Conservation (phyloP, 192 early-diverging fungal genomes). For the Podila horticola region DNA sequence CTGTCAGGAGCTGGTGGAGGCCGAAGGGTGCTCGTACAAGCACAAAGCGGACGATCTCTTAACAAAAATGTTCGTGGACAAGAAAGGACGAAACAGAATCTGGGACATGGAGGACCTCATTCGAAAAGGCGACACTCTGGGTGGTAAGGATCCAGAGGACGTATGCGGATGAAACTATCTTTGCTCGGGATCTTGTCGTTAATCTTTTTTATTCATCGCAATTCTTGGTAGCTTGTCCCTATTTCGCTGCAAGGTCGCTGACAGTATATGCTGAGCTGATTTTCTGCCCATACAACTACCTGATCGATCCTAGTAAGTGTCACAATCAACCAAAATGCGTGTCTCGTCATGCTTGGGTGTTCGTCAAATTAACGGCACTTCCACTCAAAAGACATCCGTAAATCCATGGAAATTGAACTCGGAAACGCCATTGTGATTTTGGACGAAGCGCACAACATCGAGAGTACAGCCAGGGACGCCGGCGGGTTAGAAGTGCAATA, state of each 20-base stretch:
- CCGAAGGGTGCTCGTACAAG: slow-evolving; percentile 50
- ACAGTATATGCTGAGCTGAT: slow-evolving; percentile 62
- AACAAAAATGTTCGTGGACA: neutral
- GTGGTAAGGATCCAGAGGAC: slow-evolving; percentile 21
- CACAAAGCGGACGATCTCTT: slow-evolving; percentile 10
- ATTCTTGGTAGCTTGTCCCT: slow-evolving; percentile 64
- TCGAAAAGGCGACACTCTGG: neutral
- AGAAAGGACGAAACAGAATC: slow-evolving; percentile 9
- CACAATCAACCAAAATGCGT: too few relatives aligned
- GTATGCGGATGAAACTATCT: slow-evolving; percentile 35
- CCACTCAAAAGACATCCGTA: slow-evolving; percentile 56
- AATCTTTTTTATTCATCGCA: neutral
- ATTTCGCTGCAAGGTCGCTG: slow-evolving; percentile 57
- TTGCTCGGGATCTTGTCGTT: slow-evolving; percentile 8
- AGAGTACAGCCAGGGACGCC: slow-evolving; percentile 33
- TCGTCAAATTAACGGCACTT: too few relatives aligned
- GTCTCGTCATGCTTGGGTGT: too few relatives aligned
- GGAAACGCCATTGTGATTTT: slow-evolving; percentile 67
- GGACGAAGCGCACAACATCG: slow-evolving; percentile 70
- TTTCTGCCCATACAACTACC: slow-evolving; percentile 74
- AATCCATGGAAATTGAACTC: slow-evolving; percentile 64
- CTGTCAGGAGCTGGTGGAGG: slow-evolving; percentile 55
- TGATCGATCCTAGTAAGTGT: slow-evolving; percentile 59
- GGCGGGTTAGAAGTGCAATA: slow-evolving; percentile 20
- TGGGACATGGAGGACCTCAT: slow-evolving; percentile 43